Conservation (phyloP, 805 yeast species). For the Candida stauntonica region DNA sequence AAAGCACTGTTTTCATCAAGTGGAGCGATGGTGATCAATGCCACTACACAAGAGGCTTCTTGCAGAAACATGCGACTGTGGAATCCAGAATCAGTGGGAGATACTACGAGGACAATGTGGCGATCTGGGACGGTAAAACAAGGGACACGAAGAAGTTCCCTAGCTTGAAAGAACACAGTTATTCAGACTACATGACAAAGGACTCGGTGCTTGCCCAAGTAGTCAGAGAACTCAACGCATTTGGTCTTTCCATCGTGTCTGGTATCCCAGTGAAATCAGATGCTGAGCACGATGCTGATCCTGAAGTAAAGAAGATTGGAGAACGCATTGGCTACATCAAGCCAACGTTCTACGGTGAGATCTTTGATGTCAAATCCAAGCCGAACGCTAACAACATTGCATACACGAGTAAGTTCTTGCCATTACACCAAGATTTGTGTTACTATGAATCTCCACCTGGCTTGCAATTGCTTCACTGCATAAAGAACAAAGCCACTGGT, state of each 20-base stretch:
- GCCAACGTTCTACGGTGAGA: conserved; percentile 65
- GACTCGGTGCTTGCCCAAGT: conserved; percentile 30
- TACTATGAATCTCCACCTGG: conserved; percentile 84
- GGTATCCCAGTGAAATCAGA: conserved; percentile 49
- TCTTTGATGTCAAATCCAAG: conserved; percentile 58
- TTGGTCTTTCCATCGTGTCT: conserved; percentile 55
- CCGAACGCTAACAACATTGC: conserved; percentile 65
- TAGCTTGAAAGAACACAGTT: conserved; percentile 6
- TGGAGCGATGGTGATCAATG: conserved; percentile 47
- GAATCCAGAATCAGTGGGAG: conserved; percentile 29
- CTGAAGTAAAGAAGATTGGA: conserved; percentile 40
- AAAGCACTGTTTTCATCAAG: conserved; percentile 35
- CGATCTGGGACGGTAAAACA: conserved; percentile 37
- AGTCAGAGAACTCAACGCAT: conserved; percentile 44
- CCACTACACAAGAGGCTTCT: conserved; percentile 41
- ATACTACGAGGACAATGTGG: conserved; percentile 38
- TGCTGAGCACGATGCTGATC: conserved; percentile 21
- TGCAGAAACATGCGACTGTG: conserved; percentile 39
- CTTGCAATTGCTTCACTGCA: conserved; percentile 61
- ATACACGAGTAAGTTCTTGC: conserved; percentile 57
- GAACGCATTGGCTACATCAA: conserved; percentile 62
- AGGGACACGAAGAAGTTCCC: conserved; percentile 18
- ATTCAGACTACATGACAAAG: conserved; percentile 13
- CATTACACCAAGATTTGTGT: conserved; percentile 72
- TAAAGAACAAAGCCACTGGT: conserved; percentile 48